Conservation (phyloP, 2,329 filamentous ascomycete species). For the Curvularia sp. region DNA sequence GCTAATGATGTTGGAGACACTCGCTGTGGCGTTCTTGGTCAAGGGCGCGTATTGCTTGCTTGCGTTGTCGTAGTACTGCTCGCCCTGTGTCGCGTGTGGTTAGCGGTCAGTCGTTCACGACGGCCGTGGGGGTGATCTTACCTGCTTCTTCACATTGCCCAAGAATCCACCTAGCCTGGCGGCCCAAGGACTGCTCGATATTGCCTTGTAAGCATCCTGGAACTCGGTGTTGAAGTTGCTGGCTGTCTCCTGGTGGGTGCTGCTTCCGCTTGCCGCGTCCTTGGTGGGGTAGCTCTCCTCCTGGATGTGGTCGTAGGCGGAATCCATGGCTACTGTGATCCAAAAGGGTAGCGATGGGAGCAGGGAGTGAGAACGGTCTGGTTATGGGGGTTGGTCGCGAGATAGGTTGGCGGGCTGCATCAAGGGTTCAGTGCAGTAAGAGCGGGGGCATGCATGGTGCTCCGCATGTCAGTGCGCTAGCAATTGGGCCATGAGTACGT, state of each 20-base stretch:
- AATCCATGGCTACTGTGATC: conserved; percentile 71
- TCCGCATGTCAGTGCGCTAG: conserved; percentile 25
- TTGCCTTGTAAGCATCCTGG: conserved; percentile 93
- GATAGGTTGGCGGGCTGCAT: conserved; percentile 15
- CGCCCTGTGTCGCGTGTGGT: conserved; percentile 63
- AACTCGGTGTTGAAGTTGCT: conserved; percentile 81
- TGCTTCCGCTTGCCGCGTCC: conserved; percentile 56
- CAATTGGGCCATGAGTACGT: conserved; percentile 12
- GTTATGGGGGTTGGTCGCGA: conserved; percentile 19
- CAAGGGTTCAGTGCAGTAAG: conserved; percentile 18
- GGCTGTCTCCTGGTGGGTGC: conserved; percentile 40
- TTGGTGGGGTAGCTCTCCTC: conserved; percentile 71
- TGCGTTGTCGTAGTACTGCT: conserved; percentile 83
- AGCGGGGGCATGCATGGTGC: conserved; percentile 19
- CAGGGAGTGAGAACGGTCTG: conserved; percentile 7
- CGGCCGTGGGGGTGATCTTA: conserved; percentile 48
- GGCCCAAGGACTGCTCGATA: conserved; percentile 92
- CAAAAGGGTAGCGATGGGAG: conserved; percentile 9
- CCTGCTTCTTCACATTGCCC: conserved; percentile 92
- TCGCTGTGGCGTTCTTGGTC: conserved; percentile 80
- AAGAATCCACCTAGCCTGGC: conserved; percentile 86
- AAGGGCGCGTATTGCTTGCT: conserved; percentile 82
- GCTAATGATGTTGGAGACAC: conserved; percentile 75
- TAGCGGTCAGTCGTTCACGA: not conserved
- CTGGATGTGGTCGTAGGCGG: conserved; percentile 95